phyloP scores from a whole-genome alignment of 208 protist genomes.

The Spongospora subterranea region DNA sequence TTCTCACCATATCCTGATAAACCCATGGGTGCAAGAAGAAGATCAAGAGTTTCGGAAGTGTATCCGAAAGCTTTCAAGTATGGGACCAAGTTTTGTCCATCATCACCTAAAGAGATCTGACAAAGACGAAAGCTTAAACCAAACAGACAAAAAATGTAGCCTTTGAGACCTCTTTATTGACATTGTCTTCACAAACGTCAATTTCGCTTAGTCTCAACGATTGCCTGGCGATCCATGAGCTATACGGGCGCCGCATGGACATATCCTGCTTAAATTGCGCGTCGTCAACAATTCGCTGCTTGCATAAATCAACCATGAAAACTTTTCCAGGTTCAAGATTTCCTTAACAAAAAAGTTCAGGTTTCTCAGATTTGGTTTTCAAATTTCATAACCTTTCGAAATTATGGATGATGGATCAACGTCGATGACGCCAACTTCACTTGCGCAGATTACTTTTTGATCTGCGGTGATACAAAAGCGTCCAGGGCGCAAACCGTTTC shows the following conservation, averaged over 20 bases:
- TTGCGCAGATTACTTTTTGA: slow-evolving; percentile 75
- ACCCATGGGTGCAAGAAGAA: slow-evolving; percentile 71
- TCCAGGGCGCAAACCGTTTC: slow-evolving; percentile 82
- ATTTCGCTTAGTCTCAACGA: not conserved
- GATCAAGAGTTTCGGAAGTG: slow-evolving; percentile 68
- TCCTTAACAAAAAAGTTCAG: slow-evolving; percentile 69
- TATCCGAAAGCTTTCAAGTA: slow-evolving; percentile 66
- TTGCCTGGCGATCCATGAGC: slow-evolving; percentile 72
- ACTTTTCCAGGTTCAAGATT: slow-evolving; percentile 75
- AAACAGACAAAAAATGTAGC: too few relatives aligned
- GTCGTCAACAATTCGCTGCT: slow-evolving; percentile 74
- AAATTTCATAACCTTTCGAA: slow-evolving; percentile 2
- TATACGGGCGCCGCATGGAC: slow-evolving; percentile 71
- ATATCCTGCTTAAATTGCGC: slow-evolving; percentile 77
- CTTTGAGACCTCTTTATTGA: too few relatives aligned
- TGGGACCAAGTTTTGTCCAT: not conserved
- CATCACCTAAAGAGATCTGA: not conserved
- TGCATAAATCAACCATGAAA: slow-evolving; percentile 78
- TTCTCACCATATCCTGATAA: slow-evolving; percentile 31
- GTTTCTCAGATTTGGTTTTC: not conserved
- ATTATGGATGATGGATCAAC: not conserved
- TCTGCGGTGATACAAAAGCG: slow-evolving; percentile 77
- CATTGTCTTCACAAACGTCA: not conserved
- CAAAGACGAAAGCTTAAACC: not conserved
- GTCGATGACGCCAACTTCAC: slow-evolving; percentile 74